phyloP scores from a whole-genome alignment of 2,329 filamentous ascomycete genomes.

The Pyrenochaeta sp. region DNA sequence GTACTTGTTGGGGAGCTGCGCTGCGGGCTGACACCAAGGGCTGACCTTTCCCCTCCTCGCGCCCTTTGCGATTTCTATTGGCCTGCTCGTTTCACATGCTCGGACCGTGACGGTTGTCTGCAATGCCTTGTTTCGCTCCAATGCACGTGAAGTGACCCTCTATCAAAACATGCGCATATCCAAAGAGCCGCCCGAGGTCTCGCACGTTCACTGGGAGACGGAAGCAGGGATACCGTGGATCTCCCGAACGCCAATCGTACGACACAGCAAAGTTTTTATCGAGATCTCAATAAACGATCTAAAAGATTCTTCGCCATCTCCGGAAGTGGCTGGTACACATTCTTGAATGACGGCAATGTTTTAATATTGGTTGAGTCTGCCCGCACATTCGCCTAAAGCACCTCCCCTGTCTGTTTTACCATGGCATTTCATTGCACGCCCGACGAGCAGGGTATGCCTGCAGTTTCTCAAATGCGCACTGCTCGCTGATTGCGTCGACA shows the following conservation, averaged over 20 bases:
- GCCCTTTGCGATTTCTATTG: neutral
- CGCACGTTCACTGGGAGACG: conserved; percentile 15
- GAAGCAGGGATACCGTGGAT: conserved; percentile 22
- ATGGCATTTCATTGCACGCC: no score
- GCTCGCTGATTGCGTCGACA: no score
- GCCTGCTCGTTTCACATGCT: neutral
- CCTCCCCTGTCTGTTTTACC: no score
- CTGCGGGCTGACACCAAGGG: neutral
- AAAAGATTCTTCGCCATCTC: neutral
- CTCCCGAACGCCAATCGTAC: conserved; percentile 20
- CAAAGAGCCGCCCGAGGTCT: neutral
- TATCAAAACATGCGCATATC: neutral
- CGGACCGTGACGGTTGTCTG: neutral
- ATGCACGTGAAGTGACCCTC: neutral
- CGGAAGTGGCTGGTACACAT: neutral
- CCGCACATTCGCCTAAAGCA: no score
- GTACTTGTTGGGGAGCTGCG: neutral
- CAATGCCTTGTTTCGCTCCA: neutral
- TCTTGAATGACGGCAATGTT: neutral
- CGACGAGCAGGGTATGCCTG: no score
- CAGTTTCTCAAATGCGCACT: no score
- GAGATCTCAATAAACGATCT: neutral
- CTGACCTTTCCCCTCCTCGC: neutral
- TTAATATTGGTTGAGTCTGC: no score
- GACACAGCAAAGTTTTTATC: conserved; percentile 9